Evolutionary conservation across 2,329 filamentous ascomycete species (phyloP), one percentile per base, ranked within the genome.

Genomic region (Penicillium freii): DNA sequence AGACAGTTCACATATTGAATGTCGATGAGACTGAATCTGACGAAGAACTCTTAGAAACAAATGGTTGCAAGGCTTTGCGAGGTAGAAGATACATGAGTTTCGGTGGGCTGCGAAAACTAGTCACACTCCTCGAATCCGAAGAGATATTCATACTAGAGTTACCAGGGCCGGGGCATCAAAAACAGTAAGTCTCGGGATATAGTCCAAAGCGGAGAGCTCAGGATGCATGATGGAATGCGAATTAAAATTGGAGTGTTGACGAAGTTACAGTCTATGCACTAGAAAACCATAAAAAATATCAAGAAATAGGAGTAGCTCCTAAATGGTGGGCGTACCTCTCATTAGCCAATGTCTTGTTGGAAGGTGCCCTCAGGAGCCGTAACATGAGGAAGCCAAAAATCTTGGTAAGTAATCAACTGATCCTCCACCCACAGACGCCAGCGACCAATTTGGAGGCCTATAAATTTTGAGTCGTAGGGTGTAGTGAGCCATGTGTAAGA

Each of bases 381-480:
- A 4, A 15, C n/a, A n/a, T 57, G 23, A 21, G 51, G 51, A 23
- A 47, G 23, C 51, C 51, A 54, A 15, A 54, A 54, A 25, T 54
- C 42, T 39, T 54, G 51, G 23, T 54, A 54, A 17, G 33, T 47
- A 11, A 33, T 48, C 51, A 54, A 21, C 15, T 54, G 33, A 17
- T 39, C 33, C 17, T 47, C 42, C 27, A 54, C 51, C 51, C 51
- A 54, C 23, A 54, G 43, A 21, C 33, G 13, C 51, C 51, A 54
- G 19, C 51, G 33, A 15, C 51, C 33, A 39, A 54, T 31, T 39
- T 54, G 42, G 6, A 54, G 42, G 8, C 51, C 51, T 9, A 34
- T 9, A 23, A 25, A 40, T 5, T 10, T 29, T 4, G 9, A 15
- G 36, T 48, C 19, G 3, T 34, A 21, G 0, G 33, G n/a, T 23